A percentile compares a stretch with the other conserved stretches of the same genome.
Evolutionary conservation across 2,329 filamentous ascomycete species (phyloP).

Genomic region (Trichoderma gracile): DNA sequence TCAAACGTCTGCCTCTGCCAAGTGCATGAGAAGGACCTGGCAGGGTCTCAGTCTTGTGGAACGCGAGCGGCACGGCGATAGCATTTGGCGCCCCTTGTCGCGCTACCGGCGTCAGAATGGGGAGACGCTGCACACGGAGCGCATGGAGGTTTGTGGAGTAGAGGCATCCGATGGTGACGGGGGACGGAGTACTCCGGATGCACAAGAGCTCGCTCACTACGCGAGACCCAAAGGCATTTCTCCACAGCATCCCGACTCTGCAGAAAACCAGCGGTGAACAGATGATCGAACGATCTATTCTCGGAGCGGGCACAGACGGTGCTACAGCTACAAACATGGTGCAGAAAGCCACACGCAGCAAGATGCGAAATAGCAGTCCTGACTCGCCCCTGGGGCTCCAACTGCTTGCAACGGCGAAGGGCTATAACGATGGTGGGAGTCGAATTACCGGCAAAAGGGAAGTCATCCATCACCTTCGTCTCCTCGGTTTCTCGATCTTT

Average conservation of each 20-base stretch:
- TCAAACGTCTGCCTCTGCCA: neutral
- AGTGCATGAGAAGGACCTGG: conserved; percentile 12
- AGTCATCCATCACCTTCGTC: neutral
- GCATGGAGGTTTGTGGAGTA: conserved; percentile 22
- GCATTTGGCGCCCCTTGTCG: conserved; percentile 24
- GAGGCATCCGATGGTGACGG: conserved; percentile 24
- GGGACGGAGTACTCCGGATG: conserved; percentile 24
- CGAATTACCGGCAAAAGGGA: neutral
- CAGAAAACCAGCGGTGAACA: conserved; percentile 26
- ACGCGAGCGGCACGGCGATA: conserved; percentile 25
- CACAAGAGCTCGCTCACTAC: conserved; percentile 19
- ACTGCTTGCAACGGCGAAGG: neutral
- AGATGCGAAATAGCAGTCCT: neutral
- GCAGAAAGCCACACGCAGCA: neutral
- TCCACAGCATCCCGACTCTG: conserved; percentile 26
- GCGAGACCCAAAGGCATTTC: conserved; percentile 20
- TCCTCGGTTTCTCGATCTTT: neutral
- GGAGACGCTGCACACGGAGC: conserved; percentile 23
- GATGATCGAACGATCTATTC: conserved; percentile 22
- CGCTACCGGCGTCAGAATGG: conserved; percentile 27
- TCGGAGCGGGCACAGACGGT: neutral
- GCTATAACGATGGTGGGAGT: neutral
- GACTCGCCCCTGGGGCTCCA: neutral
- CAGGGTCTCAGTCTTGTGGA: conserved; percentile 22
- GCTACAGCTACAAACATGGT: neutral